A percentile compares a stretch with the other conserved stretches of the same genome.
These are phyloP conservation scores for Dentipellis fragilis DNA, from an alignment of 768 basidiomycete species.

Conservation along the genomic window DNA sequence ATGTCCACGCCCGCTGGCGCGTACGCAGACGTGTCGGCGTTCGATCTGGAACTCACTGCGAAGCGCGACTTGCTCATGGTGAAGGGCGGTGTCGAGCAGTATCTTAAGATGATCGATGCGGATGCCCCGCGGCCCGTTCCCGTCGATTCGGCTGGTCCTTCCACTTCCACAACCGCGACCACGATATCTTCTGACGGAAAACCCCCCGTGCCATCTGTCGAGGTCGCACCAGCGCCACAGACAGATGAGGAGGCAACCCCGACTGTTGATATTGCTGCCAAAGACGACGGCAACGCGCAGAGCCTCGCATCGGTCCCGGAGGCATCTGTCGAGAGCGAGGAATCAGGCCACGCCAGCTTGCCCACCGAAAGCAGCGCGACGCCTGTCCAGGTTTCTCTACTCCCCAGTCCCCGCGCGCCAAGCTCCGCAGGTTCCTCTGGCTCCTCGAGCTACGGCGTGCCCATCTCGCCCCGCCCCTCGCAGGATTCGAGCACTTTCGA, in stretches of 20 bases:
- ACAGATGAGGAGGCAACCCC: background rate
- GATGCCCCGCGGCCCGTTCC: conserved; percentile 7
- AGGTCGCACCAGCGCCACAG: background rate
- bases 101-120: conserved; percentile 46
- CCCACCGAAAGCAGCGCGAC: background rate
- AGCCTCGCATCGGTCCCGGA: conserved; percentile 5
- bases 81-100: conserved; percentile 56
- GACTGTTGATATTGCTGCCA: background rate
- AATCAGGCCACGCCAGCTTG: background rate
- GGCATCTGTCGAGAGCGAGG: conserved; percentile 3
- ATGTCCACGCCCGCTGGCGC: conserved; percentile 16
- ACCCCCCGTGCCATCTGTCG: background rate
- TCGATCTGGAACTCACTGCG: conserved; percentile 58
- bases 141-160: background rate
- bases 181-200: background rate
- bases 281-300: background rate
- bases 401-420: conserved; percentile 1
- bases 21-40: conserved; percentile 50
- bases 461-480: conserved; percentile 2
- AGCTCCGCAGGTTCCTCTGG: conserved; percentile 9
- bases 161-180: conserved; percentile 3
- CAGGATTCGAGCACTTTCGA: conserved; percentile 4
- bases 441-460: conserved; percentile 15
- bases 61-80: conserved; percentile 51
- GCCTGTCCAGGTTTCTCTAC: conserved; percentile 1